These are phyloP conservation scores for Claviceps spartinae DNA, from an alignment of 2,329 filamentous ascomycete genomes.

Conservation along the genomic window DNA sequence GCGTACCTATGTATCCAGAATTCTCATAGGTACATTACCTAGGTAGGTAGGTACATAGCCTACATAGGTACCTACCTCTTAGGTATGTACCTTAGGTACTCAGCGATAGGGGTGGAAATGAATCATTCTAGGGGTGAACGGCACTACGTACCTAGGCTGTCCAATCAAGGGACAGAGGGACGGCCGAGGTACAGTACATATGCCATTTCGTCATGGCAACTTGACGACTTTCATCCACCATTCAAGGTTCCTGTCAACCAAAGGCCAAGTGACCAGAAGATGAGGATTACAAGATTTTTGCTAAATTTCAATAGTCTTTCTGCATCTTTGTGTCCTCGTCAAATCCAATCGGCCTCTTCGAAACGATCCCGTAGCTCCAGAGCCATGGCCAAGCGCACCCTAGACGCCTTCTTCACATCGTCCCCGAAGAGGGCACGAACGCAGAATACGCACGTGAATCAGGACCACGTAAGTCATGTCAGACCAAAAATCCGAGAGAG, in stretches of 20 bases:
- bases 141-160: not conserved
- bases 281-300: not conserved
- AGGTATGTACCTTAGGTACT: too few relatives aligned
- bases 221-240: not conserved
- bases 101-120: too few relatives aligned
- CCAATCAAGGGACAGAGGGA: not conserved
- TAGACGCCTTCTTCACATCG: slow-evolving; percentile 52
- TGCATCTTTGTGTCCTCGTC: too few relatives aligned
- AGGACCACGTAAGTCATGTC: not conserved
- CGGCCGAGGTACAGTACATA: not conserved
- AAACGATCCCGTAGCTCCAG: not conserved
- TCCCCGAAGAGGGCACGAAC: slow-evolving; percentile 12
- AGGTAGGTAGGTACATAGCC: too few relatives aligned
- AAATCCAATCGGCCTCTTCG: not conserved
- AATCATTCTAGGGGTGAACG: not conserved
- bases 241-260: too few relatives aligned
- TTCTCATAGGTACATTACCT: too few relatives aligned
- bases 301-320: too few relatives aligned
- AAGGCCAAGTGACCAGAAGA: not conserved
- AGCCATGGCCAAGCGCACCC: slow-evolving; percentile 32
- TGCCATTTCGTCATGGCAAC: slow-evolving; percentile 2
- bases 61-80: too few relatives aligned
- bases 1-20: too few relatives aligned
- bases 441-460: not conserved
- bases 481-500: rapidly evolving